These are phyloP conservation scores for Plasmodium cynomolgi DNA, from an alignment of 169 alveolate species.

Conservation along the genomic window DNA sequence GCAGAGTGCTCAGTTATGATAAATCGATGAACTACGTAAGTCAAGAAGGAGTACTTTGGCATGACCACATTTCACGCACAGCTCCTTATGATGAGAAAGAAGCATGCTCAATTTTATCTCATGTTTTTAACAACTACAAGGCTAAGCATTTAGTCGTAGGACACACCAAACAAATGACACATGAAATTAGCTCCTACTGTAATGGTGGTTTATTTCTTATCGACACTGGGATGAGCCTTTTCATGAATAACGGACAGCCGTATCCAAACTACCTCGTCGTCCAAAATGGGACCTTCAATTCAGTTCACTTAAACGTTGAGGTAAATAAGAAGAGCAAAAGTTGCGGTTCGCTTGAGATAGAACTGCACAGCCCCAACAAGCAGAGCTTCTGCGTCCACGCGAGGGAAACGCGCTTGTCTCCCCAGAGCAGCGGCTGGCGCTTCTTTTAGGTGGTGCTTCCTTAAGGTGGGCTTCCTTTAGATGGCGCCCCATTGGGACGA, in stretches of 20 bases:
- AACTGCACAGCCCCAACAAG: conserved; percentile 6
- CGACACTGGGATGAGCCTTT: conserved; percentile 70
- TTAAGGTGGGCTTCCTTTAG: neutral
- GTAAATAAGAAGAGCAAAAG: neutral
- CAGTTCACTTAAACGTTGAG: conserved; percentile 25
- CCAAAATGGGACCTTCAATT: conserved; percentile 11
- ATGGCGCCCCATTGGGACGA: neutral
- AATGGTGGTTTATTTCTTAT: conserved; percentile 31
- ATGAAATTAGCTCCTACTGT: conserved; percentile 30
- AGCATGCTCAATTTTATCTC: conserved; percentile 12
- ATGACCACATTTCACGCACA: conserved; percentile 14
- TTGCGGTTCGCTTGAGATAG: conserved; percentile 5
- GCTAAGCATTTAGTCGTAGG: conserved; percentile 51
- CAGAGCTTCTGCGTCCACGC: neutral
- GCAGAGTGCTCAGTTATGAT: conserved; percentile 6
- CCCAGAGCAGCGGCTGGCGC: neutral
- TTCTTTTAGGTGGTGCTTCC: neutral
- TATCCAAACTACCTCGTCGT: conserved; percentile 36
- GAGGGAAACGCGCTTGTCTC: neutral
- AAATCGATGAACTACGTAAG: conserved; percentile 20
- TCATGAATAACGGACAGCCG: conserved; percentile 40
- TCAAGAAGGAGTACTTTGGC: conserved; percentile 42
- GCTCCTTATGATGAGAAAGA: conserved; percentile 12
- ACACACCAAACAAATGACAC: conserved; percentile 39
- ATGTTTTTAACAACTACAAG: conserved; percentile 17